Base-by-base conservation (phyloP, 2,329 filamentous ascomycete species). In the Fusarium sulawesiense region DNA sequence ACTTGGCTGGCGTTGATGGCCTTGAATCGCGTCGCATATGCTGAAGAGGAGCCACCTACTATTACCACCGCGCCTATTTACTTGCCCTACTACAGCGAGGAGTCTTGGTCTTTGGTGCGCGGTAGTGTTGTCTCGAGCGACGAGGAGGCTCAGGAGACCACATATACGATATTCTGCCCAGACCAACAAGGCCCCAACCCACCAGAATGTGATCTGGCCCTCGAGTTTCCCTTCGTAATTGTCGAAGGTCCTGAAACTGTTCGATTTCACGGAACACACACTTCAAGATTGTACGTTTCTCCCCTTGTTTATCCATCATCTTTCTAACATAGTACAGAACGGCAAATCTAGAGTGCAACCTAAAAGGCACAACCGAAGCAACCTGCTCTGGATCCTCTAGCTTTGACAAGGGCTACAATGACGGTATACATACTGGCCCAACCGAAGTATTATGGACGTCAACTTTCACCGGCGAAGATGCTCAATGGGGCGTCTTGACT, bases 371-470 rank as follows among this genome's bases (percentile, higher is more conserved):
- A 7, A 83, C 82, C 7, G 79, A 77, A 12, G 84, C 84, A 20
- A 83, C 81, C 7, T 86, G 84, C 66, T 85, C 82, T 1, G 84
- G 83, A 21, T 85, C 83, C 66, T 83, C 84, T 4, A 84, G 83
- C 51, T 81, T 80, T 55, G 79, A 78, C 42, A 71, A 79, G 7
- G 78, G 78, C 49, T 83, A 81, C 68, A 74, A 75, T 7, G 78
- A 82, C 47, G 81, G 80, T 53, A 74, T 76, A 11, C 57, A 80
- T 53, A 80, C 80, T 3, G 83, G 83, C 1, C 82, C 83, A 42
- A 83, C 82, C 2, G 78, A 84, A 64, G 78, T 81, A 13, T 77
- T 76, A 16, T 85, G 83, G 82, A 84, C 80, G 2, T 83, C 79
- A 40, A 85, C 83, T 8, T 80, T 83, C 32, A 75, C 79, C 10